These are phyloP conservation scores for Claviceps arundinis DNA, from an alignment of 2,329 filamentous ascomycete genomes.

Conservation along the genomic window DNA sequence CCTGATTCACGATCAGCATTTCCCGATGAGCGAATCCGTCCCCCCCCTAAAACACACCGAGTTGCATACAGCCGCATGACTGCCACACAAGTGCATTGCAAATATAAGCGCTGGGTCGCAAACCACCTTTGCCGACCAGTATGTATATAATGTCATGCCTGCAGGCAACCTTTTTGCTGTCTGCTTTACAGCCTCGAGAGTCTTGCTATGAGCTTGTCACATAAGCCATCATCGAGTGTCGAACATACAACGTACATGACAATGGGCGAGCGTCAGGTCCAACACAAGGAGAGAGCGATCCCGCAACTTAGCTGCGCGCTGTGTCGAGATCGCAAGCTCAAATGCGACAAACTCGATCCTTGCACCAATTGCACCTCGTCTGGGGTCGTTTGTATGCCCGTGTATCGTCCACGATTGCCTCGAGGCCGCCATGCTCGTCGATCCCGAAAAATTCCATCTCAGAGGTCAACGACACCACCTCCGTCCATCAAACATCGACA, in stretches of 20 bases:
- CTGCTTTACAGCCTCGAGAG: not conserved
- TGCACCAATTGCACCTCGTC: conserved; percentile 10
- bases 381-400: conserved; percentile 7
- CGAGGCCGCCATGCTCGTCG: conserved; percentile 10
- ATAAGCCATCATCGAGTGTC: not conserved
- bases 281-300: conserved; percentile 2
- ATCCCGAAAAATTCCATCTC: not conserved
- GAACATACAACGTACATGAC: not conserved
- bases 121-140: not conserved
- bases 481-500: not conserved
- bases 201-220: not conserved
- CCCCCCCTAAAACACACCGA: not conserved
- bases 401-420: conserved; percentile 8
- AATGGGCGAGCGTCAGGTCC: conserved; percentile 2
- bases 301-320: conserved; percentile 9
- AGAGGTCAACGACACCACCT: not conserved
- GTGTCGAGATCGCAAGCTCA: conserved; percentile 11
- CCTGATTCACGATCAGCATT: not conserved
- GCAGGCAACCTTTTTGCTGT: not conserved
- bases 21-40: not conserved
- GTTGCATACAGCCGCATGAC: not conserved
- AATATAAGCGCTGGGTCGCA: not conserved
- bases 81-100: not conserved
- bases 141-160: conserved; percentile 2
- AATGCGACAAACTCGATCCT: conserved; percentile 12